Evolutionary conservation across 768 basidiomycete genomes (phyloP).

Genomic region (Lentinula lateritia): DNA sequence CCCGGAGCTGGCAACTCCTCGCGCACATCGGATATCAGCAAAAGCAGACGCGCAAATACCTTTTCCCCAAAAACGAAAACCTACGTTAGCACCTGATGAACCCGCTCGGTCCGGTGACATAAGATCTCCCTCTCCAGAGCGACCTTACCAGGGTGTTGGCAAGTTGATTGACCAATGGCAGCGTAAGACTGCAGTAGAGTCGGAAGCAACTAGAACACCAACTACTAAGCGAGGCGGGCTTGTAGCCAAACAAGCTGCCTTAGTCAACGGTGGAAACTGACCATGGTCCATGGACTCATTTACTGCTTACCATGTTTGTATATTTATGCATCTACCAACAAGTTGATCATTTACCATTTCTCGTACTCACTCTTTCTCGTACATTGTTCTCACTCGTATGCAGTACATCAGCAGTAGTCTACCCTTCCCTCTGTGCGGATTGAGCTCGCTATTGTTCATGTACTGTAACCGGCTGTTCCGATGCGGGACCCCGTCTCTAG

Average conservation of each 20-base stretch:
- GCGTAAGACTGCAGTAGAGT: slow-evolving; percentile 64
- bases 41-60: slow-evolving; percentile 20
- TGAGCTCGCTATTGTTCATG: no score
- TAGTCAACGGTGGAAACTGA: slow-evolving; percentile 17
- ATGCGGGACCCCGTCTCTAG: no score
- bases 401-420: no score
- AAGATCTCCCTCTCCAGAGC: slow-evolving; percentile 65
- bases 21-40: slow-evolving; percentile 21
- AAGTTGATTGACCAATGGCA: slow-evolving; percentile 88
- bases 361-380: no score
- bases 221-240: slow-evolving; percentile 30
- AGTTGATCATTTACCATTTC: not conserved
- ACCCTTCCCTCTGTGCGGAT: no score
- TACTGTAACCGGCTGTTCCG: no score
- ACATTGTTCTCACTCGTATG: no score
- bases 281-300: not conserved
- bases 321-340: not conserved
- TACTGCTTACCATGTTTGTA: not conserved
- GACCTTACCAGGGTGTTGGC: slow-evolving; percentile 77
- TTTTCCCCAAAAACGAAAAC: slow-evolving; percentile 14
- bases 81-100: slow-evolving; percentile 10
- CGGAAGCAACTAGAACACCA: slow-evolving; percentile 32
- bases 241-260: slow-evolving; percentile 34
- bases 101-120: slow-evolving; percentile 17
- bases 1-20: slow-evolving; percentile 17